A percentile compares a stretch with the other conserved stretches of the same genome.
Conservation (phyloP, 345 rosid genomes). For the Punica granatum region DNA sequence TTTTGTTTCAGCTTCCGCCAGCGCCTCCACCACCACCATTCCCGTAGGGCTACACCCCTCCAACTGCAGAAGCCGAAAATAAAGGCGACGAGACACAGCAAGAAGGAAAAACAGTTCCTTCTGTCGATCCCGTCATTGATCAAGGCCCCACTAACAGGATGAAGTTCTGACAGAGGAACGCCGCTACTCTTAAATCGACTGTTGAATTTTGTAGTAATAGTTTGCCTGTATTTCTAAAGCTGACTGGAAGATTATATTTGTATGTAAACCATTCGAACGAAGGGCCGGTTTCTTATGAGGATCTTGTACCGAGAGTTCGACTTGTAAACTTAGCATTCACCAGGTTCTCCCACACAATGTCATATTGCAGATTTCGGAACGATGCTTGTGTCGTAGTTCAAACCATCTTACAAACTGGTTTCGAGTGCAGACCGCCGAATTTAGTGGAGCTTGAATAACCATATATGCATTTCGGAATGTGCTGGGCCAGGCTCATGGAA, state of each 20-base stretch:
- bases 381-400: neutral
- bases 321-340: neutral
- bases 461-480: no score
- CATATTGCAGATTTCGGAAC: neutral
- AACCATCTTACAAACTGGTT: neutral
- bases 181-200: neutral
- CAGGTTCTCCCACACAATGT: neutral
- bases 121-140: slow-evolving; percentile 81
- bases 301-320: neutral
- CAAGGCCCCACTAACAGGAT: slow-evolving; percentile 92
- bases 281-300: neutral
- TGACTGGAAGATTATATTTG: neutral
- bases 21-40: slow-evolving; percentile 89
- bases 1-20: slow-evolving; percentile 54
- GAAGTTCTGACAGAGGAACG: slow-evolving; percentile 38
- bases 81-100: slow-evolving; percentile 53
- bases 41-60: slow-evolving; percentile 77
- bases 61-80: slow-evolving; percentile 50
- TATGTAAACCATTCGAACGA: neutral
- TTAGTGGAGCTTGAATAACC: no score
- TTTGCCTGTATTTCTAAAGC: neutral
- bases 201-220: neutral
- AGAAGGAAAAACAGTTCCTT: slow-evolving; percentile 42
- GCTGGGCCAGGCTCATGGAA: no score
- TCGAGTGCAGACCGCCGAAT: no score